phyloP scores from a whole-genome alignment of 805 yeast species.

The Nakazawaea populi region DNA sequence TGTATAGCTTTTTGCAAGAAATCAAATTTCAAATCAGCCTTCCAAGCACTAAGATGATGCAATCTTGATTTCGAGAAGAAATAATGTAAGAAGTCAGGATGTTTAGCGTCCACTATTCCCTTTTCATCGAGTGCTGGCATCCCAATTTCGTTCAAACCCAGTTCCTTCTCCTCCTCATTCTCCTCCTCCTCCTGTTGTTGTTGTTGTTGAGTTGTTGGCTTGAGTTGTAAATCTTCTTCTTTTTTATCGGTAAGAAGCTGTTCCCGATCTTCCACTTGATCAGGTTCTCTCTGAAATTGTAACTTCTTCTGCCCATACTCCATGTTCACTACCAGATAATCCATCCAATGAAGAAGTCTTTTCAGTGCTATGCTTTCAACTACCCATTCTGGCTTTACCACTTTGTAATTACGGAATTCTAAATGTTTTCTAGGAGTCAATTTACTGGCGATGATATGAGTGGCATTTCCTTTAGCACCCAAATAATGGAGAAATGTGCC shows the following conservation, averaged over 20 bases:
- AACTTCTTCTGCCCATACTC: slow-evolving; percentile 50
- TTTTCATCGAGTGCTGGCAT: slow-evolving; percentile 11
- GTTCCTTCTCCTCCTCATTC: slow-evolving; percentile 1
- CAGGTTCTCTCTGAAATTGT: slow-evolving; percentile 15
- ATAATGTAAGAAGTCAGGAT: slow-evolving; percentile 66
- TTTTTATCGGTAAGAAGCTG: no score
- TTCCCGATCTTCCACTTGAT: no score
- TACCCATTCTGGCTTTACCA: slow-evolving; percentile 82
- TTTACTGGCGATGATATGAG: slow-evolving; percentile 79
- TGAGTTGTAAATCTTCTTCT: no score
- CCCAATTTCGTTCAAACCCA: slow-evolving; percentile 8
- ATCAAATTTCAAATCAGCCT: slow-evolving; percentile 59
- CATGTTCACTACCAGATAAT: slow-evolving; percentile 46
- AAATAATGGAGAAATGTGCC: slow-evolving; percentile 71
- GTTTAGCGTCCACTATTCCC: slow-evolving; percentile 49
- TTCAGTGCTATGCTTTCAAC: slow-evolving; percentile 50
- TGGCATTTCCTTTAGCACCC: slow-evolving; percentile 63
- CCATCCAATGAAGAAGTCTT: slow-evolving; percentile 61
- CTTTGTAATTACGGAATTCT: slow-evolving; percentile 63
- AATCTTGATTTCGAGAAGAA: slow-evolving; percentile 80
- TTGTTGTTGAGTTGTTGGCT: no score
- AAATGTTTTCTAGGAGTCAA: slow-evolving; percentile 70
- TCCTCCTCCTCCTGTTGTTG: no score
- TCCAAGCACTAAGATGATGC: slow-evolving; percentile 88
- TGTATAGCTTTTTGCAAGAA: slow-evolving; percentile 46